Evolutionary conservation across 202 grass and related monocot genomes (phyloP), one percentile per base, ranked within the genome.

Genomic region (Tripidium arundinaceum): DNA sequence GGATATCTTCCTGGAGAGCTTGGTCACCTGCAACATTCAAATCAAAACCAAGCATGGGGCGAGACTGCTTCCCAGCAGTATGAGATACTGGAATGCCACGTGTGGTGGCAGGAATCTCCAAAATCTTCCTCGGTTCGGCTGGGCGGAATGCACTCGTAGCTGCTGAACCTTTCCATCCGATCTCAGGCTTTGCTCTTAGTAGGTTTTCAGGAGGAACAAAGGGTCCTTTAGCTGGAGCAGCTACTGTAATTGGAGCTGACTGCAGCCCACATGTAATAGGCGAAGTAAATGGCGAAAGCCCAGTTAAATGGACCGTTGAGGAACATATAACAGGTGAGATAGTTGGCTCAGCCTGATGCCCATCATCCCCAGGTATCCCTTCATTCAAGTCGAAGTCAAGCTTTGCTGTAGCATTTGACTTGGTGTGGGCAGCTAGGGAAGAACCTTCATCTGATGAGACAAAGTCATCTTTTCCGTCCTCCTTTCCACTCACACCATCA

Each of bases 81-180:
- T 83, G 79, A 72, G 88, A 82, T 71, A 78, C 70, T 5, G 41
- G 18, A 69, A 73, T 43, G 31, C 74, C 86, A 61, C 62, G 70
- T 85, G 82, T 42, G 13, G 72, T 63, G 45, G 89, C n/a, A 16
- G 79, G 81, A 78, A 85, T 84, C 75, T 91, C 94, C 61, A 90
- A 79, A 52, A 45, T 65, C 77, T 93, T 98, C 22, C 92, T 87
- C 2, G 92, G 90, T 75, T 98, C 94, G 8, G 94, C 94, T 37
- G 86, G 94, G 40, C 94, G 92, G 79, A 98, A 98, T 85, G 94
- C 94, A 70, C 94, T 98, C 52, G 94, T 98, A 66, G 92, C 94
- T 57, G 94, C 94, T 6, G 94, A 98, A 34, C 94, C 94, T 93
- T 91, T 98, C 94, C 94, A 98, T 40, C 94, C 92, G 27, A 83